Evolutionary conservation across 1,284 basidiomycete genomes (phyloP).

Genomic region (Coniferiporia weirii): DNA sequence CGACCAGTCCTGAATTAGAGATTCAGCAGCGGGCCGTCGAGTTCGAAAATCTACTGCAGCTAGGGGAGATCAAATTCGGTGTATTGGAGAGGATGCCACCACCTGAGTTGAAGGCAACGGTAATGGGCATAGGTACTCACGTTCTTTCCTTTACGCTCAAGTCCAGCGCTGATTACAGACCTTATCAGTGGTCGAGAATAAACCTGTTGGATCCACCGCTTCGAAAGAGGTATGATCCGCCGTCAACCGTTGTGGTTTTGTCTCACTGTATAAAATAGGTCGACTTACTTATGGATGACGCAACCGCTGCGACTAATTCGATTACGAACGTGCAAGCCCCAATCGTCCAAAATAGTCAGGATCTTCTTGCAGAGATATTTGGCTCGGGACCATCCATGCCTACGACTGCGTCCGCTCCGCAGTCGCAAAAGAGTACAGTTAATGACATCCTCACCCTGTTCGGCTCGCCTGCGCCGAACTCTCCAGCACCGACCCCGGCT

Average conservation of each 20-base stretch:
- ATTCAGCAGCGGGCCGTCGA: conserved; percentile 96
- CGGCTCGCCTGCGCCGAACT: conserved; percentile 42
- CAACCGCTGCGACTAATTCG: conserved; percentile 31
- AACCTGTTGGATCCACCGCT: conserved; percentile 85
- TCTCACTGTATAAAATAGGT: conserved; percentile 31
- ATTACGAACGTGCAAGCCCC: conserved; percentile 37
- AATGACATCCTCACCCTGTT: conserved; percentile 94
- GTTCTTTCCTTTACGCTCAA: not conserved
- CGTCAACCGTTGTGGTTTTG: conserved; percentile 7
- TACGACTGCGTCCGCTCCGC: conserved; percentile 36
- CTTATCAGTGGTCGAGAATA: conserved; percentile 79
- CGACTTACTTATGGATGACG: conserved; percentile 77
- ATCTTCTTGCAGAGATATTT: conserved; percentile 92
- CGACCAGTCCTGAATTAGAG: conserved; percentile 87
- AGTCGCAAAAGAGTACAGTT: conserved; percentile 55
- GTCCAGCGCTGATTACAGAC: not conserved
- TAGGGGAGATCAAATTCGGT: conserved; percentile 77
- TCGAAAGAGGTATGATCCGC: conserved; percentile 59
- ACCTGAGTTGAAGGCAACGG: conserved; percentile 91
- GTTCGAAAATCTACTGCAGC: conserved; percentile 78
- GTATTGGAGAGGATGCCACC: conserved; percentile 98
- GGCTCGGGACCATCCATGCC: conserved; percentile 46
- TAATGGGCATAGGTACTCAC: conserved; percentile 75
- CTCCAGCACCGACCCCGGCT: conserved; percentile 23
- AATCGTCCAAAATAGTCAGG: conserved; percentile 70